Evolutionary conservation across 2,329 filamentous ascomycete genomes (phyloP), one percentile per base, ranked within the genome.

Genomic region (Penicillium oxalicum): DNA sequence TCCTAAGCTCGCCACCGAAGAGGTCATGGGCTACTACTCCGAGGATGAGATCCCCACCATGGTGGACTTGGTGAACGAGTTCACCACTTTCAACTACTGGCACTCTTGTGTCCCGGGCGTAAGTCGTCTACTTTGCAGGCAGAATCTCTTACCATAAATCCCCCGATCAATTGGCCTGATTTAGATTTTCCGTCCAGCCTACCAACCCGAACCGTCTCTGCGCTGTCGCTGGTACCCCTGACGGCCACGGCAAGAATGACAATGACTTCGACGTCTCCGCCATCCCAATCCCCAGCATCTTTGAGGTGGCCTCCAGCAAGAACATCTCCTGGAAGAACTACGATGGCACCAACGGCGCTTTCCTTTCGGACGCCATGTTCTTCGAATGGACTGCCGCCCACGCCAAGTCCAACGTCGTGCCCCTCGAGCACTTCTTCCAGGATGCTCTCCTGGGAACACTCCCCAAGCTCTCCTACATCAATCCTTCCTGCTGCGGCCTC

Each of bases 21-120:
- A 72, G 56, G 69, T 71, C 39, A 64, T 73, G 59, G 67, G 68
- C 52, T 73, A 71, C 55, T 73, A 73, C 57, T 65, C 68, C 4
- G 67, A 70, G 54, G 56, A 56, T 1, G 64, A 72, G 56, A 60
- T 72, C 35, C 69, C 69, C 4, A 65, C 71, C 37, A 60, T 73
- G 26, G 65, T 65, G 33, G 53, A 64, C 25, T 53, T 73, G 49
- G 60, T 62, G 38, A 62, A 73, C 47, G 66, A 71, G 48, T 73
- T 68, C 52, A 60, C 61, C 18, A 68, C 66, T 13, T 73, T 73
- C 54, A 70, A 72, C 65, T 62, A 69, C 59, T 73, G 69, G 70
- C 64, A 69, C 60, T 70, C 67, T n/a, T 67, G 63, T 50, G 52
- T 72, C 11, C 66, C 68, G 5, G 69, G 70, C 24, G 68, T 70